phyloP scores from a whole-genome alignment of 352 stramenopile species.

The Pythium vanterpoolii region DNA sequence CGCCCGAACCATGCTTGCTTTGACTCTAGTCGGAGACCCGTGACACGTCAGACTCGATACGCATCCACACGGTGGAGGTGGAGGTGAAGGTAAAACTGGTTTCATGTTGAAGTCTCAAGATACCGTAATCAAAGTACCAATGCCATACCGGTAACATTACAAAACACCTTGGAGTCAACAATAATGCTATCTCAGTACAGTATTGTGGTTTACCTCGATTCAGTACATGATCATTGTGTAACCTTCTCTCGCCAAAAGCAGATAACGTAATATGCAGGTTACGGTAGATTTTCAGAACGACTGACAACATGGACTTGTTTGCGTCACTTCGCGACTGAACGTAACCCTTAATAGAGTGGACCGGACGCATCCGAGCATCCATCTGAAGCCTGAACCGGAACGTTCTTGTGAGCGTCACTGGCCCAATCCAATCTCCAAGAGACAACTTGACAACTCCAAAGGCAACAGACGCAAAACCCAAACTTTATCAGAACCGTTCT shows the following conservation, averaged over 20 bases:
- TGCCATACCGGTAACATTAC: too few species aligned
- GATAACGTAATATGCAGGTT: background rate
- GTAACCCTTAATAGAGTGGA: slow-evolving; percentile 18
- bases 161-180: too few species aligned
- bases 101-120: slow-evolving; percentile 14
- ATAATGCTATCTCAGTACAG: slow-evolving; percentile 9
- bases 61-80: background rate
- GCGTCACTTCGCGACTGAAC: slow-evolving; percentile 23
- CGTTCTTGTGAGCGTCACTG: slow-evolving; percentile 19
- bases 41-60: background rate
- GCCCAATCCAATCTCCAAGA: background rate
- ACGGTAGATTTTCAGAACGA: too few species aligned
- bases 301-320: slow-evolving; percentile 1
- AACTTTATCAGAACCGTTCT: background rate
- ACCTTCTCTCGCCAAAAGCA: background rate
- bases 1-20: slow-evolving; percentile 10
- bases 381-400: slow-evolving; percentile 8
- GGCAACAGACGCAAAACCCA: background rate
- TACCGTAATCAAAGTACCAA: slow-evolving; percentile 17
- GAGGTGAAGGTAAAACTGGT: too few species aligned
- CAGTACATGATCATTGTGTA: background rate
- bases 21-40: background rate
- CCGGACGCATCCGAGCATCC: background rate
- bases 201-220: background rate
- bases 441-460: background rate